Evolutionary conservation across 2,329 filamentous ascomycete species (phyloP), one percentile per base, ranked within the genome.

Genomic region (Talaromyces rugulosus): DNA sequence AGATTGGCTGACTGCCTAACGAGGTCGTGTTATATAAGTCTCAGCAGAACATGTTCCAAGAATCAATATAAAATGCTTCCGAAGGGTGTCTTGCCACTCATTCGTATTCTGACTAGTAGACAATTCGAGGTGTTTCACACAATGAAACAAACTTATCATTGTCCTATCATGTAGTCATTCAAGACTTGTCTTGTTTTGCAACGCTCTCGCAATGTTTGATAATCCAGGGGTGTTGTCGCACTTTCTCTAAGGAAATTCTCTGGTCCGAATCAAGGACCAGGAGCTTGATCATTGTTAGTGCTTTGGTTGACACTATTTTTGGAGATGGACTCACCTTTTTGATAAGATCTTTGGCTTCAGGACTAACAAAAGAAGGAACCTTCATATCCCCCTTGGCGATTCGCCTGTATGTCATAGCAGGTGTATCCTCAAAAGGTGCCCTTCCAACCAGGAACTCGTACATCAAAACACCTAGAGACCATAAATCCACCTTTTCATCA

Each of bases 171-270:
- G 12, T 11, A 36, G 12, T 5, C 14, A 36, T 11, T 16, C 34
- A 14, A 36, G 34, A 5, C 12, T 16, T 36, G 5, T 36, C 34
- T 3, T 16, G 3, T 36, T 36, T 16, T 36, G 34, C 34, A 36
- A 36, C 34, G 34, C 12, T 16, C 14, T 5, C 2, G 75, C 94
- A 97, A 76, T 98, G 91, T 82, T 97, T 98, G 68, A 97, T 75
- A 71, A 98, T 96, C 95, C 94, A 98, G 16, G 94, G 94, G 75
- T 98, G 95, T 58, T 84, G 83, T 75, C 94, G 89, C 44, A 98
- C 89, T 62, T 96, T 89, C 16, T 96, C 92, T 9, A 98, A 85
- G 2, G 92, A 86, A 69, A 98, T 90, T 67, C 94, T 84, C 82
- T 96, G 96, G 71, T 96, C 92, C 0, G 94, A 94, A 72, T 98